A percentile compares a stretch with the other conserved stretches of the same genome.
Evolutionary conservation across 129 eudicot species (phyloP).

Genomic region (Centella asiatica): DNA sequence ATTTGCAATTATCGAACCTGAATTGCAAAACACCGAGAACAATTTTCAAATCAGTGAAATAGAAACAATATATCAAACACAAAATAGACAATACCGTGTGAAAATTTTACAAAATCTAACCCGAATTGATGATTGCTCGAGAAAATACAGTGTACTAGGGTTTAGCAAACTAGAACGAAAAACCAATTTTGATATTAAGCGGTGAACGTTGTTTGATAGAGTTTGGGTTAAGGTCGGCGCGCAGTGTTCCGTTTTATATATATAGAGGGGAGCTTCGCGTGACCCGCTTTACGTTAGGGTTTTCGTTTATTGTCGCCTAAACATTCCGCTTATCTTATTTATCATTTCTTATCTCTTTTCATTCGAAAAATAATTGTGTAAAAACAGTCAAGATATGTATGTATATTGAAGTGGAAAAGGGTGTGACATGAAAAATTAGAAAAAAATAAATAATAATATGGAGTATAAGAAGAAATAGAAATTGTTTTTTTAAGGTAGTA

Average conservation of each 20-base stretch:
- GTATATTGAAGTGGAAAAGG: too few species aligned
- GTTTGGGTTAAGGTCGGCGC: constrained; percentile 9
- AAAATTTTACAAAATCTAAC: neutral
- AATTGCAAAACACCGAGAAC: neutral
- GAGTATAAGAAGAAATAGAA: too few species aligned
- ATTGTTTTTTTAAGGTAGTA: too few species aligned
- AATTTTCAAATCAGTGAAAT: neutral
- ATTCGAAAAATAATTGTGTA: too few species aligned
- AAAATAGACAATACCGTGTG: neutral
- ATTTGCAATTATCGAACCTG: too few species aligned
- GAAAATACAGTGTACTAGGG: neutral
- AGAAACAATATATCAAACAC: neutral
- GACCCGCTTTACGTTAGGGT: too few species aligned
- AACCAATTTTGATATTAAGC: neutral
- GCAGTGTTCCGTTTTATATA: neutral
- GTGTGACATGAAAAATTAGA: too few species aligned
- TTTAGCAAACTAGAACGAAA: neutral
- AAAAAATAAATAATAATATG: too few species aligned
- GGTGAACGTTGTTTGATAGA: neutral
- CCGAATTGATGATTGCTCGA: neutral
- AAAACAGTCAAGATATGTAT: too few species aligned
- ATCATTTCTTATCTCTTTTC: too few species aligned
- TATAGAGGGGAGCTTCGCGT: neutral
- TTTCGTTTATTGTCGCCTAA: too few species aligned
- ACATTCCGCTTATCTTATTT: too few species aligned